A percentile compares a stretch with the other conserved stretches of the same genome.
phyloP scores from a whole-genome alignment of 169 alveolate genomes.

The Plasmodium billcollinsi region DNA sequence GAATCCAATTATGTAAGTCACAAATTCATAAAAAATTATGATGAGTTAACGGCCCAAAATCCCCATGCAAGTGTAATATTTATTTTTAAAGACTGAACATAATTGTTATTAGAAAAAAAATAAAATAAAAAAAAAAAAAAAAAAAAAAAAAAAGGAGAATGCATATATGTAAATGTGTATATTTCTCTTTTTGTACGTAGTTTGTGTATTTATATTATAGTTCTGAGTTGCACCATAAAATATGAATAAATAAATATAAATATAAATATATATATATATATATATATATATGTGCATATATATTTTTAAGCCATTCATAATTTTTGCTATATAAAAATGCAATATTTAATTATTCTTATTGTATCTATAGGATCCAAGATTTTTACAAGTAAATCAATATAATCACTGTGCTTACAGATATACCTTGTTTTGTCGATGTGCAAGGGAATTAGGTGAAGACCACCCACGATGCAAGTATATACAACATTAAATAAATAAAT shows the following conservation, averaged over 20 bases:
- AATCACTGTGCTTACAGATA: constrained; percentile 83
- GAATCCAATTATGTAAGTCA: constrained; percentile 31
- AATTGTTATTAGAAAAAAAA: neutral
- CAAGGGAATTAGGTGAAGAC: constrained; percentile 85
- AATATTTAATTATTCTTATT: neutral
- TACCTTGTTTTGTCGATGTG: constrained; percentile 83
- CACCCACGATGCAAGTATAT: constrained; percentile 86
- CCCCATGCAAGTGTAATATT: constrained; percentile 85
- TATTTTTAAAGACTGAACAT: neutral
- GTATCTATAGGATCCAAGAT: constrained; percentile 83
- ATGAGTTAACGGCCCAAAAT: constrained; percentile 80
- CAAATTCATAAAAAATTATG: constrained; percentile 77
- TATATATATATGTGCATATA: neutral
- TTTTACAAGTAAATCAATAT: constrained; percentile 80
- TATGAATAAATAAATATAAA: no score
- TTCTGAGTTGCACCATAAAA: no score
- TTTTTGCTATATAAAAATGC: neutral
- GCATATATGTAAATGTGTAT: no score
- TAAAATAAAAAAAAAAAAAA: no score
- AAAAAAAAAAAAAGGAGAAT: no score
- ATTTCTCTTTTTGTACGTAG: no score
- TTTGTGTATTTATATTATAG: no score
- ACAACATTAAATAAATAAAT: neutral
- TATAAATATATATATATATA: neutral
- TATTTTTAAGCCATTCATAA: neutral